Base-by-base conservation (phyloP, 176 grass and related monocot species). In the Neostapfia colusana region DNA sequence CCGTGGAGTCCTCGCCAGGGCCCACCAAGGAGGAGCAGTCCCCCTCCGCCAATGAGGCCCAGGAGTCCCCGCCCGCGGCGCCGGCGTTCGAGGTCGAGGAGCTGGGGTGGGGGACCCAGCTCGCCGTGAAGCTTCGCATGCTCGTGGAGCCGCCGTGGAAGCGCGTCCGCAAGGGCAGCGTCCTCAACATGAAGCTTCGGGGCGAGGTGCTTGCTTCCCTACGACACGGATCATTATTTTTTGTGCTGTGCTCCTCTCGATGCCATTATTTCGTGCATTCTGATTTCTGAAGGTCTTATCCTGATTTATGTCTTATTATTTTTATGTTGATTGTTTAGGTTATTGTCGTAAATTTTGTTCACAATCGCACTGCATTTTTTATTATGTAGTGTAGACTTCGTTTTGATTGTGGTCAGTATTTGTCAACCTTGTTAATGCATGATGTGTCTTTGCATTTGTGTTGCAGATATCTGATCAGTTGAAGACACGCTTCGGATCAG, bases 401-500 rank as follows among this genome's bases (percentile, higher is more conserved):
- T 45, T 31, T 31, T 31, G 31, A 31, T 31, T 2, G 31, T 31
- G 31, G 31, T 31, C 31, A 31, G 31, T 31, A 31, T 31, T 31
- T 31, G 31, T 31, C 31, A 31, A 31, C 31, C 3, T 31, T 31
- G 31, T 3, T 31, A 31, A 31, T 31, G 31, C 31, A 31, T 31
- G 31, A 31, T 31, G 31, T 3, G 31, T 31, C 28, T 36, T 21
- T 27, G 34, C 11, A 21, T 31, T 85, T 74, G 15, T 59, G 60
- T 51, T 24, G 66, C 65, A 98, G 95, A 82, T 98, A 86, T 90
- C 91, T 25, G 95, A 98, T 86, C 91, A 94, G 56, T 60, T 94
- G 58, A 88, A 88, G 43, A 86, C 35, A 28, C 81, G 87, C 66
- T 98, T 98, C 84, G 55, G 82, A 17, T 91, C 91, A 5, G 95